Evolutionary conservation across 805 yeast genomes (phyloP).

Genomic region (Hanseniaspora clermontiae): DNA sequence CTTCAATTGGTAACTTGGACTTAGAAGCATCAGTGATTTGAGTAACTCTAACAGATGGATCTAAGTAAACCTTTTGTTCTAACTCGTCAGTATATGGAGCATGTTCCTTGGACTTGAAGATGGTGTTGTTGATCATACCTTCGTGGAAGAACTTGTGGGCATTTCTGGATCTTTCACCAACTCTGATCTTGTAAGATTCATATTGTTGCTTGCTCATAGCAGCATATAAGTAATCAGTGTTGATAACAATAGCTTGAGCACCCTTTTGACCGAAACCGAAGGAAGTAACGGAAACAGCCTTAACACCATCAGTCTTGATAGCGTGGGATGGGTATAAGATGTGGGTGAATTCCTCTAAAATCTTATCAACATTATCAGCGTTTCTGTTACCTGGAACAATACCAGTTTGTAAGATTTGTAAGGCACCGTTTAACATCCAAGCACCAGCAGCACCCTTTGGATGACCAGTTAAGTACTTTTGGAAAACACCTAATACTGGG

Average conservation of each 20-base stretch:
- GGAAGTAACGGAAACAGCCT: slow-evolving; percentile 93
- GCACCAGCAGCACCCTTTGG: slow-evolving; percentile 99
- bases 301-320: slow-evolving; percentile 89
- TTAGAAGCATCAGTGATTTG: slow-evolving; percentile 15
- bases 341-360: slow-evolving; percentile 70
- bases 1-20: slow-evolving; percentile 23
- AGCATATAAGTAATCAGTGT: slow-evolving; percentile 87
- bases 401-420: slow-evolving; percentile 86
- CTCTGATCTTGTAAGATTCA: slow-evolving; percentile 58
- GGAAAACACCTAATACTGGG: slow-evolving; percentile 96
- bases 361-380: slow-evolving; percentile 87
- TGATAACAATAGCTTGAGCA: slow-evolving; percentile 83
- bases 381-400: slow-evolving; percentile 97
- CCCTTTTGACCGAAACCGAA: slow-evolving; percentile 99
- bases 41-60: slow-evolving; percentile 64
- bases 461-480: slow-evolving; percentile 97
- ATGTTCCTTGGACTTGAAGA: slow-evolving; percentile 85
- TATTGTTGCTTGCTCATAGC: slow-evolving; percentile 62
- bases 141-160: slow-evolving; percentile 93
- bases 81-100: slow-evolving; percentile 85
- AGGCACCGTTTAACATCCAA: slow-evolving; percentile 98
- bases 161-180: slow-evolving; percentile 66
- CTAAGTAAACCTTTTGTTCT: slow-evolving; percentile 84
- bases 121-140: slow-evolving; percentile 77
- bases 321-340: slow-evolving; percentile 90